phyloP scores from a whole-genome alignment of 2,329 filamentous ascomycete genomes.

The Fusarium decemcellulare region DNA sequence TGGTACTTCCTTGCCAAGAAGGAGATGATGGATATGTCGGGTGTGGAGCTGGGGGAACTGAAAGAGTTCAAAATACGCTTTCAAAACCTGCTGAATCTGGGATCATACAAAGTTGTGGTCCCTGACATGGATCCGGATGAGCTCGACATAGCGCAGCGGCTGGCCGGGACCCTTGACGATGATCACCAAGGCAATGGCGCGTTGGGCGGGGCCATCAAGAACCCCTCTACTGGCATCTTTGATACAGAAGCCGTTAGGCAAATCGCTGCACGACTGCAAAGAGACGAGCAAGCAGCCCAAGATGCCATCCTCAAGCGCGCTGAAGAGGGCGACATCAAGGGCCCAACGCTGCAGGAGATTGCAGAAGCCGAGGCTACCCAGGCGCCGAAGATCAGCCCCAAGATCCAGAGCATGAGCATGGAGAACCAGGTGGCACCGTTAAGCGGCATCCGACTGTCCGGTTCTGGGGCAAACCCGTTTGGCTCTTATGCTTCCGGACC shows the following conservation, averaged over 20 bases:
- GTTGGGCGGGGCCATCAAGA: conserved; percentile 7
- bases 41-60: conserved; percentile 17
- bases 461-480: conserved; percentile 8
- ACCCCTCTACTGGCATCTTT: conserved; percentile 37
- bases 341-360: conserved; percentile 14
- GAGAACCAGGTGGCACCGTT: conserved; percentile 21
- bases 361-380: conserved; percentile 22
- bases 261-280: conserved; percentile 6
- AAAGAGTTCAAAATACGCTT: conserved; percentile 31
- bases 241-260: conserved; percentile 11
- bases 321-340: background rate
- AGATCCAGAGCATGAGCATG: conserved; percentile 30
- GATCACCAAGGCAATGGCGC: conserved; percentile 1
- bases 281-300: conserved; percentile 10
- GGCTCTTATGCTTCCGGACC: conserved; percentile 12
- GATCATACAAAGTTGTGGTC: conserved; percentile 34
- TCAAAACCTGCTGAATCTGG: conserved; percentile 21
- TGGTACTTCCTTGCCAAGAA: conserved; percentile 41
- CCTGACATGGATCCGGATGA: conserved; percentile 22
- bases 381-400: conserved; percentile 18
- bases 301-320: conserved; percentile 11
- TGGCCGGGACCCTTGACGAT: conserved; percentile 38
- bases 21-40: conserved; percentile 38
- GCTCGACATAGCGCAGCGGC: conserved; percentile 35
- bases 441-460: background rate